phyloP scores from a whole-genome alignment of 176 grass and related monocot species.

The Coix lacrymajobi region DNA sequence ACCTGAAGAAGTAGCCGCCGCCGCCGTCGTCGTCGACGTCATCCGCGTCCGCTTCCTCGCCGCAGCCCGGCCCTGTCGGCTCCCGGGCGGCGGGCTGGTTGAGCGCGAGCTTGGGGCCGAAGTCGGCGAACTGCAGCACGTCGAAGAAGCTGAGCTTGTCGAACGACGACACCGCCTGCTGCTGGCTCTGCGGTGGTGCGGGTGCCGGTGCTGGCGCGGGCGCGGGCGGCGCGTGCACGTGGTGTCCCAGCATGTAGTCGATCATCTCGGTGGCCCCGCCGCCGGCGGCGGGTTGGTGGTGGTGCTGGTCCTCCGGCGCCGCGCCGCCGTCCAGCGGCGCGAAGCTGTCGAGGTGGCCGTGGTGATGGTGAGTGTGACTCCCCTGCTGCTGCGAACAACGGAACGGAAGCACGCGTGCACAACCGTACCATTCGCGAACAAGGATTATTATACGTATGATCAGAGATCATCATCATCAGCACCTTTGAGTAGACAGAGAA shows the following conservation, averaged over 20 bases:
- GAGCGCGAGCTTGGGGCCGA: conserved; percentile 82
- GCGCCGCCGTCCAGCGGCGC: conserved; percentile 25
- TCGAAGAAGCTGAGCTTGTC: conserved; percentile 87
- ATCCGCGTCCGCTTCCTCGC: not conserved
- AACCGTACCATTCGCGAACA: conserved; percentile 8
- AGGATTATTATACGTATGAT: not conserved
- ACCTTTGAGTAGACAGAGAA: not conserved
- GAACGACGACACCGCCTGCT: conserved; percentile 38
- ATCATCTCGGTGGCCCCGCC: conserved; percentile 62
- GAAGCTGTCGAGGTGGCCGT: conserved; percentile 19
- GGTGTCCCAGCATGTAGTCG: conserved; percentile 82
- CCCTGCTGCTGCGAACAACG: not conserved
- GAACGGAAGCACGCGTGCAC: not conserved
- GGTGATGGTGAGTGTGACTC: too few species aligned
- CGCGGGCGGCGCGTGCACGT: not conserved
- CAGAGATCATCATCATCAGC: not conserved
- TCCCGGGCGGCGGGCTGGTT: conserved; percentile 49
- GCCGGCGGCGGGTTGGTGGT: not conserved
- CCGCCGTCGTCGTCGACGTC: conserved; percentile 9
- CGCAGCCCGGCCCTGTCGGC: too few species aligned
- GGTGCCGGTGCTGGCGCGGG: not conserved
- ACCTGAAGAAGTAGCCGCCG: conserved; percentile 76
- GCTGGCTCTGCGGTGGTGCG: conserved; percentile 26
- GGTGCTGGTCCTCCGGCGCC: conserved; percentile 10
- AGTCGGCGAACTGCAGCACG: conserved; percentile 87